Evolutionary conservation across 2,329 filamentous ascomycete genomes (phyloP), one percentile per base, ranked within the genome.

Genomic region (Drechmeria coniospora): DNA sequence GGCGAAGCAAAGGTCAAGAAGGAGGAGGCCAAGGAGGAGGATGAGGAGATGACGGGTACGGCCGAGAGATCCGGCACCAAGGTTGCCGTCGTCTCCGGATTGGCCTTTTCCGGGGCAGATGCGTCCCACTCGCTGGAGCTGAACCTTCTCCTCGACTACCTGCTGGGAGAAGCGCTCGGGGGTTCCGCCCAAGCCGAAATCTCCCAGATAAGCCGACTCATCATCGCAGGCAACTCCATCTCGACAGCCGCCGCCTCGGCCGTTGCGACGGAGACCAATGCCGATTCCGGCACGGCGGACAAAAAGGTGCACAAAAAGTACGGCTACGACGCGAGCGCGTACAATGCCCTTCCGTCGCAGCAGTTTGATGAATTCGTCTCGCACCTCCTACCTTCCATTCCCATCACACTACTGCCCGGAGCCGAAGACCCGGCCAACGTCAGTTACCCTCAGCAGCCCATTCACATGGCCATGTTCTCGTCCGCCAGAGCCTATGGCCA

Each of bases 181-280:
- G 59, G 68, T 0, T 50, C 55, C 1, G 62, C 68, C 0, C 79
- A 84, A 43, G 50, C 59, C 12, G 58, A 65, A 16, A 56, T 74
- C 3, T 63, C 74, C 1, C 65, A 65, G 10, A 92, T 98, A 37
- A 82, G 77, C 34, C 72, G 87, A 11, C 68, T 98, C 13, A 73
- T 98, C 38, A 82, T 98, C 39, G 87, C 86, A 1, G 90, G 90
- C 22, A 87, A 95, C 53, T 92, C 84, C 2, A 73, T 95, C 27
- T 87, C 81, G 1, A 69, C 92, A 13, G 50, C 53, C 14, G 17
- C 21, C n/a, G n/a, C n/a, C n/a, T n/a, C n/a, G n/a, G n/a, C n/a
- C n/a, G n/a, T n/a, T n/a, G n/a, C n/a, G n/a, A n/a, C n/a, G 3
- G 46, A 51, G 3, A 50, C 50, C n/a, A 45, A 46, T 21, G 38